phyloP scores from a whole-genome alignment of 148 eudicot genomes.

The Selenicereus undatus region DNA sequence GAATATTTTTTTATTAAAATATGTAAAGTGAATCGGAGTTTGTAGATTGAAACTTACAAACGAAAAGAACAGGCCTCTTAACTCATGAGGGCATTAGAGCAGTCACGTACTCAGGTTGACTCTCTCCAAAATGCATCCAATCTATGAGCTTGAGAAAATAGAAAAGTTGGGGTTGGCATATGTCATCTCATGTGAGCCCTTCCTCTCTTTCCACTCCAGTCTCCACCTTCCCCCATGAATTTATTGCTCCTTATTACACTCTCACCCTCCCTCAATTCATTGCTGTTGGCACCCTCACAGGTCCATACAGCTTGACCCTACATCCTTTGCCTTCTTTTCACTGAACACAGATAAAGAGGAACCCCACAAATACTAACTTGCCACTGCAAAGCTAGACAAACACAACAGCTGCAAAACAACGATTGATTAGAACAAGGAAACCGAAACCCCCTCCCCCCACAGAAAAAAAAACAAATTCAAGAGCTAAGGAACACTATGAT shows the following conservation, averaged over 20 bases:
- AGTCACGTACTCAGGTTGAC: background rate
- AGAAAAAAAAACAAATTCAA: too few species aligned
- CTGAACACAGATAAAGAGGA: background rate
- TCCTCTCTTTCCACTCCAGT: background rate
- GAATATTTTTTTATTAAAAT: too few species aligned
- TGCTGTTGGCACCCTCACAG: slow-evolving; percentile 10
- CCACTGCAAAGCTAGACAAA: background rate
- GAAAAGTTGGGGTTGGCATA: background rate
- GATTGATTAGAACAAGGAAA: background rate
- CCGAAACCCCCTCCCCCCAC: background rate
- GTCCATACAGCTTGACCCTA: slow-evolving; percentile 9
- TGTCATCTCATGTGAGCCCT: background rate
- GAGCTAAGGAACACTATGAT: background rate
- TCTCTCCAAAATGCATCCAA: background rate
- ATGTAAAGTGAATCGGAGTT: too few species aligned
- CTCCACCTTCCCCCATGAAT: background rate
- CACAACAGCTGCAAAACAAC: background rate
- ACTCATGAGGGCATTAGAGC: too few species aligned
- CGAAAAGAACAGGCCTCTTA: too few species aligned
- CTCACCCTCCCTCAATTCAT: slow-evolving; percentile 10
- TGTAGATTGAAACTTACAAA: too few species aligned
- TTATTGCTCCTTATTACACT: background rate
- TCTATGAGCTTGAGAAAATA: background rate
- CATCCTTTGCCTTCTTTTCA: slow-evolving; percentile 14
- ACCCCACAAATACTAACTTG: background rate